Conservation (phyloP, 257 asterid genomes). For the Plantago major region DNA sequence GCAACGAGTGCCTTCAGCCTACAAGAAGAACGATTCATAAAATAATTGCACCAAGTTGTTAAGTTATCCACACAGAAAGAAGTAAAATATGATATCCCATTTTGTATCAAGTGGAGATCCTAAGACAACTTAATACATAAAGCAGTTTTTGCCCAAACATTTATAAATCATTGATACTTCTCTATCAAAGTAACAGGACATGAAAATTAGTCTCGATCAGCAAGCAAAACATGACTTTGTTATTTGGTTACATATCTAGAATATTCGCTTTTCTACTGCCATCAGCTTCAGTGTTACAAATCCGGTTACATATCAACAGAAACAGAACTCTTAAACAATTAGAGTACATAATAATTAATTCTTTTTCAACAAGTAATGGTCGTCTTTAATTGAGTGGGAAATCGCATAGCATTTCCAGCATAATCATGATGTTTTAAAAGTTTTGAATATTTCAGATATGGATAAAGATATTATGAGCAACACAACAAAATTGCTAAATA, state of each 20-base stretch:
- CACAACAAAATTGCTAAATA: too few relatives aligned
- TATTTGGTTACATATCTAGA: background rate
- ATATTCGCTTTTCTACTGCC: background rate
- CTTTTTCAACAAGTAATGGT: too few relatives aligned
- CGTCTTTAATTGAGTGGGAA: too few relatives aligned
- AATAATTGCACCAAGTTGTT: constrained; percentile 8
- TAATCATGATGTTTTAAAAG: too few relatives aligned
- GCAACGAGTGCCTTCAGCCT: constrained; percentile 91
- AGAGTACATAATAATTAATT: too few relatives aligned
- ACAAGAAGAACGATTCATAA: constrained; percentile 21
- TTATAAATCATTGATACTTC: background rate
- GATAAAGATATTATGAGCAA: too few relatives aligned
- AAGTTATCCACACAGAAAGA: background rate
- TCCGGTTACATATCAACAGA: too few relatives aligned
- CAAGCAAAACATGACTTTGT: background rate
- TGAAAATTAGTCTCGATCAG: background rate
- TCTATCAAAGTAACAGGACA: background rate
- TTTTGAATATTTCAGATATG: too few relatives aligned
- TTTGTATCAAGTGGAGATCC: constrained; percentile 14
- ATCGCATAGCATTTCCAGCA: too few relatives aligned
- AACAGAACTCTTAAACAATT: too few relatives aligned
- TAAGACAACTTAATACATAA: constrained; percentile 6
- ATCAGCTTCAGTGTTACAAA: background rate
- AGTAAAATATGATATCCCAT: background rate
- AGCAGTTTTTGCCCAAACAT: background rate